Conservation (phyloP, 495 filamentous ascomycete species). For the Lepidopterella palustris region DNA sequence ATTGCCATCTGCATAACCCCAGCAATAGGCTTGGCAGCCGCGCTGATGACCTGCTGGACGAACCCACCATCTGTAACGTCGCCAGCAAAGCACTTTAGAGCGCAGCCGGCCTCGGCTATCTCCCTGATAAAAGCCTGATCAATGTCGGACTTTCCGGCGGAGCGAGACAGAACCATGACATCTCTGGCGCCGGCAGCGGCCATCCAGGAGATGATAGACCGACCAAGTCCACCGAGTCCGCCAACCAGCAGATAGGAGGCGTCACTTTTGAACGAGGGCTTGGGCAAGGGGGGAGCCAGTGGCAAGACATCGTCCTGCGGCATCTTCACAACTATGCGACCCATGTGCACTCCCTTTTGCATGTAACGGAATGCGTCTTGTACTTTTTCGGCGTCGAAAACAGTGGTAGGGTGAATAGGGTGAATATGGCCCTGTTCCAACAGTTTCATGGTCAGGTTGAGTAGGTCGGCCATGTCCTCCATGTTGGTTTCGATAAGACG, state of each 20-base stretch:
- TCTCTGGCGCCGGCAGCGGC: slow-evolving; percentile 29
- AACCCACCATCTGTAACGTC: not conserved
- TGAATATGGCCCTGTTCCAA: not conserved
- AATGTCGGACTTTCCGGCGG: not conserved
- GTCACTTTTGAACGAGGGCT: not conserved
- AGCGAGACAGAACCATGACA: slow-evolving; percentile 29
- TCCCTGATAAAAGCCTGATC: not conserved
- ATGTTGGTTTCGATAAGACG: not conserved
- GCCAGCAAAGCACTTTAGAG: not conserved
- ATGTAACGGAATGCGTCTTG: not conserved
- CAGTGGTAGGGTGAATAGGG: not conserved
- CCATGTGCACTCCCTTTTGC: not conserved
- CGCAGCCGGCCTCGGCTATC: not conserved
- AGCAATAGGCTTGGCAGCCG: too few species aligned
- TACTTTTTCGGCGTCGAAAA: not conserved
- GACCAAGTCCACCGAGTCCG: slow-evolving; percentile 35
- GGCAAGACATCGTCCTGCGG: not conserved
- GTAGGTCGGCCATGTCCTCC: not conserved
- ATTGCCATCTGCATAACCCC: slow-evolving; percentile 23
- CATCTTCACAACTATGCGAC: not conserved
- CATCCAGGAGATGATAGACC: slow-evolving; percentile 31
- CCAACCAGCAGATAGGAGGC: slow-evolving; percentile 37
- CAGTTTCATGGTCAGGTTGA: not conserved
- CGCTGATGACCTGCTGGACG: not conserved
- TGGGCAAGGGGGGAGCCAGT: not conserved